Evolutionary conservation across 129 eudicot genomes (phyloP), one percentile per base, ranked within the genome.

Genomic region (Scalesia atractyloides): DNA sequence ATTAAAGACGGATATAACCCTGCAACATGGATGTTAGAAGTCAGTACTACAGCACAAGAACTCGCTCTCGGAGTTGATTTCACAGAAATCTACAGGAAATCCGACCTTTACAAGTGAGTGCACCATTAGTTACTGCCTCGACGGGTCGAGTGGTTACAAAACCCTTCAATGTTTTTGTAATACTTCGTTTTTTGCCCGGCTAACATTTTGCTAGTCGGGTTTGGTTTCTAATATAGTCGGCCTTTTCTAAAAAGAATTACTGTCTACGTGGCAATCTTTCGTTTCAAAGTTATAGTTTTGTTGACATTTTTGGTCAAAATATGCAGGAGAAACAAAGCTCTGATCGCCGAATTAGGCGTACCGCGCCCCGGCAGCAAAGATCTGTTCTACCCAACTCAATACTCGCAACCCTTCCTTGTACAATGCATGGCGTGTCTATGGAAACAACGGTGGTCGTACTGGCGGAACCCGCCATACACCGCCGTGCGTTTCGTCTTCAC

Each of bases 361-460:
- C 76, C 76, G 44, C 68, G 76, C 46, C 68, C 76, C 1, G 76
- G 76, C 13, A 58, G 68, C 13, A 72, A 72, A 72, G 76, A 72
- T 26, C 58, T 72, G 12, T 72, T 72, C 68, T 72, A 41, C 76
- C 76, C 76, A 59, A 89, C 85, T 5, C 86, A 76, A 43, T 86
- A 92, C 73, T 81, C 97, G 14, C 94, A 84, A 52, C 68, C 97
- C 43, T 79, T 85, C 75, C 81, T 64, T 63, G 80, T 76, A 39
- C 97, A 92, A 66, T 89, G 90, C 69, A 59, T 81, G 52, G 97
- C 97, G 20, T 92, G 96, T 76, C 79, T 92, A 7, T 86, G 97
- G 97, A 92, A 92, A 83, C 97, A 84, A 46, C 78, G 89, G 30
- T 86, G 84, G 86, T 92, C 97, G 9, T 92, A 89, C 66, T 89